phyloP scores from a whole-genome alignment of 2,329 filamentous ascomycete species.

The Madurella mycetomatis region DNA sequence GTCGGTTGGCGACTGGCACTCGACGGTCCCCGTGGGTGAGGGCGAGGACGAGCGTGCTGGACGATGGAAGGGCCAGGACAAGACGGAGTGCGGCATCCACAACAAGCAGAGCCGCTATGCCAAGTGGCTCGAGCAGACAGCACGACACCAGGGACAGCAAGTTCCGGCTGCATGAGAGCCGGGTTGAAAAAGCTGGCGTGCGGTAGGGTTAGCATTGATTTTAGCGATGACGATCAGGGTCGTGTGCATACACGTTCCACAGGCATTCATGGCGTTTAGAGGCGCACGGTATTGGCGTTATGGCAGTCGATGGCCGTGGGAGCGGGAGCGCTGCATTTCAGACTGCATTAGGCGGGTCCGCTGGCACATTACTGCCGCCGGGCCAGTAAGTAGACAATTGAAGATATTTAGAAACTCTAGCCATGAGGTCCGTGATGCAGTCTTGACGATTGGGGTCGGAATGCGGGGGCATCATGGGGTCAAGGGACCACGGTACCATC shows the following conservation, averaged over 20 bases:
- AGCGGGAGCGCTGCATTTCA: neutral
- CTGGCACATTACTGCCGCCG: neutral
- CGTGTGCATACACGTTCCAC: constrained; percentile 1
- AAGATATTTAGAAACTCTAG: neutral
- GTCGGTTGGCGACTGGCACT: constrained; percentile 97
- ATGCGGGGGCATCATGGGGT: too few relatives aligned
- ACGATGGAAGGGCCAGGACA: constrained; percentile 91
- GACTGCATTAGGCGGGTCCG: constrained; percentile 3
- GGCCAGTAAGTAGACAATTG: constrained; percentile 8
- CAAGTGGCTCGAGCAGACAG: constrained; percentile 56
- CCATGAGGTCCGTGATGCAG: neutral
- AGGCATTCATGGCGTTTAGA: constrained; percentile 10
- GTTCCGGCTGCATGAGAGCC: constrained; percentile 13
- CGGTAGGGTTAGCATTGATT: neutral
- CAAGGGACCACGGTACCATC: too few relatives aligned
- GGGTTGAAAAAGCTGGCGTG: neutral
- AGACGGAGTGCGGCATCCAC: constrained; percentile 98
- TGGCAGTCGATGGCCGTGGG: neutral
- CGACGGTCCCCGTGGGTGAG: constrained; percentile 81
- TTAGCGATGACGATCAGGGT: neutral
- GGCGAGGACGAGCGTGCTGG: constrained; percentile 95
- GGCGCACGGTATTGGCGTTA: constrained; percentile 8
- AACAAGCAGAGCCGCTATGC: constrained; percentile 95
- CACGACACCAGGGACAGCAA: constrained; percentile 15
- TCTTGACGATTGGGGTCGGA: too few relatives aligned